Evolutionary conservation across 306 rosid species (phyloP).

Genomic region (Vicia sativa): DNA sequence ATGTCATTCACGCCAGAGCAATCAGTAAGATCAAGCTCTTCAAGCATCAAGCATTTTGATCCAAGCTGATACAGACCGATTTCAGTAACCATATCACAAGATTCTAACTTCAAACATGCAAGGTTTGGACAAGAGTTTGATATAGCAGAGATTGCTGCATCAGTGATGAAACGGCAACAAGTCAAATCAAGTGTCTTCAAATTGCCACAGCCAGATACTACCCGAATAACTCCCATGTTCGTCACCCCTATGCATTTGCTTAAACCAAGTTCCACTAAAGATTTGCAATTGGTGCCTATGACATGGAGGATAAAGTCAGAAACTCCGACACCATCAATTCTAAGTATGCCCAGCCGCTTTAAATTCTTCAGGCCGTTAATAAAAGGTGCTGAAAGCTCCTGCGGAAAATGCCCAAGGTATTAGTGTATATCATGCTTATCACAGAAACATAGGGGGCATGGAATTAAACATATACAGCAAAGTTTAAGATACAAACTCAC

Average conservation of each 20-base stretch:
- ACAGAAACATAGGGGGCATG: neutral
- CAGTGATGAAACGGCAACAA: slow-evolving; percentile 62
- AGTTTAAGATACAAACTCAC: slow-evolving; percentile 47
- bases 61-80: slow-evolving; percentile 52
- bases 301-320: slow-evolving; percentile 49
- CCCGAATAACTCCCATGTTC: slow-evolving; percentile 52
- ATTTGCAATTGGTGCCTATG: slow-evolving; percentile 55
- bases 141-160: slow-evolving; percentile 52
- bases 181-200: slow-evolving; percentile 67
- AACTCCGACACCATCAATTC: slow-evolving; percentile 58
- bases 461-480: slow-evolving; percentile 23
- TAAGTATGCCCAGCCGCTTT: slow-evolving; percentile 50
- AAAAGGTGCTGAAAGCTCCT: slow-evolving; percentile 55
- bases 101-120: slow-evolving; percentile 64
- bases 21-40: slow-evolving; percentile 75
- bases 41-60: slow-evolving; percentile 50
- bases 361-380: slow-evolving; percentile 53
- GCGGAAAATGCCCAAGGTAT: slow-evolving; percentile 26
- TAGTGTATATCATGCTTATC: slow-evolving; percentile 27
- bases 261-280: slow-evolving; percentile 68
- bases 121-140: slow-evolving; percentile 56
- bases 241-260: slow-evolving; percentile 70
- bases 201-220: slow-evolving; percentile 52
- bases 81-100: slow-evolving; percentile 63
- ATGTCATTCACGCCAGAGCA: slow-evolving; percentile 62